A percentile compares a stretch with the other conserved stretches of the same genome.
Evolutionary conservation across 176 grass and related monocot species (phyloP).

Genomic region (Dendrocalamus sinicus): DNA sequence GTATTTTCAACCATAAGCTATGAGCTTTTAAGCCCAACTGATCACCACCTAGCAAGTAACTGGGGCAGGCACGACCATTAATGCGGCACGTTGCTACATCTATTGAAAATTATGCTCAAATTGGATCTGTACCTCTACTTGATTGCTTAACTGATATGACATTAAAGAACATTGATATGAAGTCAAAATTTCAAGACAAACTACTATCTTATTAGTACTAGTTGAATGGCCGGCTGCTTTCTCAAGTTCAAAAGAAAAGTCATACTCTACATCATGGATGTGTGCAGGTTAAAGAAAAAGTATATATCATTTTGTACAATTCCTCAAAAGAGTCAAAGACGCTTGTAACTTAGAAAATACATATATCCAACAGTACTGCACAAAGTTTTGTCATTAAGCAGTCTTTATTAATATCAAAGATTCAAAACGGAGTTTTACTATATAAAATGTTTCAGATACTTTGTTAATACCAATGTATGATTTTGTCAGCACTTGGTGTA

Average conservation of each 20-base stretch:
- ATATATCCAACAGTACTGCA: not conserved
- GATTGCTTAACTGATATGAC: not conserved
- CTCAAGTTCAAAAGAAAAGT: not conserved
- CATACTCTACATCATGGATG: not conserved
- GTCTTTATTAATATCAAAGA: constrained; percentile 24
- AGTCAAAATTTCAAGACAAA: not conserved
- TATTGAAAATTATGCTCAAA: not conserved
- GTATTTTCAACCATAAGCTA: too few species aligned
- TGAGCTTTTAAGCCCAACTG: too few species aligned
- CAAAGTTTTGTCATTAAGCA: constrained; percentile 13
- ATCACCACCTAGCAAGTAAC: not conserved
- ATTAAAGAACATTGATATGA: not conserved
- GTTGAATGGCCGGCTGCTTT: not conserved
- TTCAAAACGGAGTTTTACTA: constrained; percentile 12
- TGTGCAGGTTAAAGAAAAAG: not conserved
- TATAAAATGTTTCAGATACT: constrained; percentile 3
- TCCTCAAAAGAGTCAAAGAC: not conserved
- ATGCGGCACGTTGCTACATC: not conserved
- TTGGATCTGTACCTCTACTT: not conserved
- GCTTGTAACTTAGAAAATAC: not conserved
- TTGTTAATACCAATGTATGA: constrained; percentile 15
- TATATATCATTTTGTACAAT: not conserved
- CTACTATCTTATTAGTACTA: not conserved
- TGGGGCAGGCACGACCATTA: not conserved
- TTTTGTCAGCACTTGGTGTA: constrained; percentile 33